A percentile compares a stretch with the other conserved stretches of the same genome.
Evolutionary conservation across 768 basidiomycete genomes (phyloP).

Genomic region (Suillus brevipes): DNA sequence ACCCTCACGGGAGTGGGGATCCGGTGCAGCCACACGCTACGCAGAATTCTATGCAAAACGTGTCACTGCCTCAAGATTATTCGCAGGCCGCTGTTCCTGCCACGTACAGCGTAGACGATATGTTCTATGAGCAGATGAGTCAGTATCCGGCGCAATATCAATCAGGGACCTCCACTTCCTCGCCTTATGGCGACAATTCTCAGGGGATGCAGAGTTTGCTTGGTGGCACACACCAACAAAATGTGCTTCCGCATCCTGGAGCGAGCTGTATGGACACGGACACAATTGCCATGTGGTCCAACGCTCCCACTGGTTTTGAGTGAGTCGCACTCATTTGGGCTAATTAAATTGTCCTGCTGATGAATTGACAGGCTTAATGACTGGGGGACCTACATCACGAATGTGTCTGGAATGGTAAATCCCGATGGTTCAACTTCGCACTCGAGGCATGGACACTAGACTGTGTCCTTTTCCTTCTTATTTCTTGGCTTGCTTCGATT

Average conservation of each 20-base stretch:
- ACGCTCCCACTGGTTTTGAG: slow-evolving; percentile 61
- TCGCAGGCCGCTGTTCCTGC: neutral
- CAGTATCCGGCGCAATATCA: slow-evolving; percentile 4
- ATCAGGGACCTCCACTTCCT: neutral
- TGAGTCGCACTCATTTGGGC: slow-evolving; percentile 33
- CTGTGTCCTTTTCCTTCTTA: neutral
- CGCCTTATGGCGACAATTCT: neutral
- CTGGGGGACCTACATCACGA: slow-evolving; percentile 41
- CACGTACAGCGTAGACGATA: slow-evolving; percentile 21
- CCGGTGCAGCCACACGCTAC: slow-evolving; percentile 1
- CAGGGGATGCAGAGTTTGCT: neutral
- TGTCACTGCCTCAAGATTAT: slow-evolving; percentile 1
- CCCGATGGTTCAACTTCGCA: slow-evolving; percentile 12
- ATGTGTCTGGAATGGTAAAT: slow-evolving; percentile 28
- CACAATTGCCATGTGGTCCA: slow-evolving; percentile 63
- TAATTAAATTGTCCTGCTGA: slow-evolving; percentile 4
- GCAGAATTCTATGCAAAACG: slow-evolving; percentile 3
- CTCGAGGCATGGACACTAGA: neutral
- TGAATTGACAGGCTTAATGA: slow-evolving; percentile 33
- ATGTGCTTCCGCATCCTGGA: slow-evolving; percentile 1
- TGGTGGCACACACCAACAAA: neutral
- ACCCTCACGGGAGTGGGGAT: slow-evolving; percentile 12
- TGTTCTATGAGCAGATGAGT: slow-evolving; percentile 23
- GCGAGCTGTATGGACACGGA: slow-evolving; percentile 42
- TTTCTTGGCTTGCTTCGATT: neutral